Evolutionary conservation across 768 basidiomycete genomes (phyloP).

Genomic region (Cystobasidium ongulense): DNA sequence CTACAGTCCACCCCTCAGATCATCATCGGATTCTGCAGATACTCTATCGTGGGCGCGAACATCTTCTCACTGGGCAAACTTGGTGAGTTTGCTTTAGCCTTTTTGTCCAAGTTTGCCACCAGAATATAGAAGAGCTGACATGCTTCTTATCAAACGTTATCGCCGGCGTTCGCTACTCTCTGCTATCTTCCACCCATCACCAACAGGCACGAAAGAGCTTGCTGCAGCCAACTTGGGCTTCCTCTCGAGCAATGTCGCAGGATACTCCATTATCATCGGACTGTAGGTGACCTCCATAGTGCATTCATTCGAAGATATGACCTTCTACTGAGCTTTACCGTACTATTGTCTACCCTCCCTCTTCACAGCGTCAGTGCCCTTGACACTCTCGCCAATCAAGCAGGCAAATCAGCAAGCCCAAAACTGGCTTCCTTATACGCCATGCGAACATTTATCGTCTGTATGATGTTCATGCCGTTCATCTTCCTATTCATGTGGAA

Average conservation of each 20-base stretch:
- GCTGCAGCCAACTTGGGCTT: slow-evolving; percentile 25
- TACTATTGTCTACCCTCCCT: neutral
- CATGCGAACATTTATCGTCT: slow-evolving; percentile 22
- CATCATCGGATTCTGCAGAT: slow-evolving; percentile 16
- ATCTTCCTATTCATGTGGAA: slow-evolving; percentile 22
- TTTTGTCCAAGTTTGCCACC: neutral
- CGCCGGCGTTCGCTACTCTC: neutral
- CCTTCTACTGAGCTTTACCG: neutral
- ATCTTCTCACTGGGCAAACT: slow-evolving; percentile 7
- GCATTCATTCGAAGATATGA: no score
- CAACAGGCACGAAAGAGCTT: slow-evolving; percentile 1
- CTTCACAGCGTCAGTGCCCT: neutral
- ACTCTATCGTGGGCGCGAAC: neutral
- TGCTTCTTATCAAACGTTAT: neutral
- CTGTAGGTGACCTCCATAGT: neutral
- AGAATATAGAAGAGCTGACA: neutral
- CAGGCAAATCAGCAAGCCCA: slow-evolving; percentile 8
- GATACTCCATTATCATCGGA: slow-evolving; percentile 26
- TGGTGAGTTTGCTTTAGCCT: neutral
- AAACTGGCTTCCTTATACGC: slow-evolving; percentile 16
- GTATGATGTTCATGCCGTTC: slow-evolving; percentile 20
- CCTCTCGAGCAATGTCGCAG: slow-evolving; percentile 15
- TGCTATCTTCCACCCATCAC: neutral
- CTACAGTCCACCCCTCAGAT: neutral
- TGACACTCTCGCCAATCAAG: slow-evolving; percentile 28